Evolutionary conservation across 2,329 filamentous ascomycete genomes (phyloP), one percentile per base, ranked within the genome.

Genomic region (Pseudogymnoascus sp.): DNA sequence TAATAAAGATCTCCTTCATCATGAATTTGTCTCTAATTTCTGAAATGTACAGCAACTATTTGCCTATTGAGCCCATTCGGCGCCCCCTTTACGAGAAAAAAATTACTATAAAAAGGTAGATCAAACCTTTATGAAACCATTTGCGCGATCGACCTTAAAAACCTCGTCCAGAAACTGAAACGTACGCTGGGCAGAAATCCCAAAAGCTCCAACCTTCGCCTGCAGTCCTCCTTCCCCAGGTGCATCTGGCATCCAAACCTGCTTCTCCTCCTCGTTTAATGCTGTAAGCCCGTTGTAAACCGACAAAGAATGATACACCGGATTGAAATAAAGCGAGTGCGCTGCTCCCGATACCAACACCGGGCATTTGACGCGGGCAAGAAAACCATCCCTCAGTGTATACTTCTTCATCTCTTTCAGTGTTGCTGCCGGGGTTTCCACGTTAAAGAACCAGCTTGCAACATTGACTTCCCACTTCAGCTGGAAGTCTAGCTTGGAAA

Each of bases 391-490:
- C 36, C 58, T 36, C 11, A 65, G 57, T 5, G 63, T 62, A 33
- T 58, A 67, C 18, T 54, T 33, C 22, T 62, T 58, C 62, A 69
- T 64, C 59, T 54, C 59, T 9, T 61, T 63, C 58, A 70, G 57
- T 41, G 65, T 61, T 18, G 64, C 64, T 5, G 65, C 63, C 2
- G 65, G 61, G 35, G 60, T 62, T 3, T 65, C 47, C 18, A 62
- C 38, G 4, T 66, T 67, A 33, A 65, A 64, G 14, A 57, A 62
- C 61, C 61, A 63, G 59, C 39, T 59, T 22, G 54, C 60, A 50
- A 65, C 66, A 8, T 62, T 63, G 36, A 71, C 65, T 60, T 71
- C 70, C 70, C 70, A 72, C 35, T 61, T 54, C 6, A 63, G 41
- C 59, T 68, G 66, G 54, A 70, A 70, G 59, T 64, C 63, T 16